phyloP scores from a whole-genome alignment of 352 stramenopile genomes.

The Phytophthora melonis region DNA sequence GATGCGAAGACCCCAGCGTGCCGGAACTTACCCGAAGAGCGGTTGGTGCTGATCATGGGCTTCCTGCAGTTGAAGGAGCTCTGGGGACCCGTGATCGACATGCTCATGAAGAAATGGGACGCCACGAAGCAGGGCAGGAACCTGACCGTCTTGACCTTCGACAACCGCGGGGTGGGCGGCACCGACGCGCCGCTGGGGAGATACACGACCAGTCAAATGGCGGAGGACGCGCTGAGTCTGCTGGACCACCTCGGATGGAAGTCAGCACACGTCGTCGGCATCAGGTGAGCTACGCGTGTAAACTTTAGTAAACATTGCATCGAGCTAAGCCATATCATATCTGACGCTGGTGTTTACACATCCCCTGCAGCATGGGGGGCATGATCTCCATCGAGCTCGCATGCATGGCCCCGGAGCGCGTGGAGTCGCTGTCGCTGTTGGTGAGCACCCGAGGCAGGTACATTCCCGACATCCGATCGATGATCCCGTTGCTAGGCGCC shows the following conservation, averaged over 20 bases:
- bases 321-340: constrained; percentile 16
- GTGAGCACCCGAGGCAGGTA: constrained; percentile 48
- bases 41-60: constrained; percentile 58
- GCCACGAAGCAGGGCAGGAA: constrained; percentile 27
- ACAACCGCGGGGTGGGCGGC: constrained; percentile 58
- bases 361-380: constrained; percentile 47
- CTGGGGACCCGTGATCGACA: constrained; percentile 50
- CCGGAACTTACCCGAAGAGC: constrained; percentile 26
- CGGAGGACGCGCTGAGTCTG: constrained; percentile 46
- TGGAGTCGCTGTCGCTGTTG: constrained; percentile 56
- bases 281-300: constrained; percentile 31
- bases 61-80: constrained; percentile 55
- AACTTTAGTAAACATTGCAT: neutral
- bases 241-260: constrained; percentile 53
- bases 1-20: constrained; percentile 20
- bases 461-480: constrained; percentile 41
- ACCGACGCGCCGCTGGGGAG: constrained; percentile 42
- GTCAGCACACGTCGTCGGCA: constrained; percentile 48
- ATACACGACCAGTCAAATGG: constrained; percentile 59
- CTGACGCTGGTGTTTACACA: neutral
- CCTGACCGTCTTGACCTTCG: constrained; percentile 51
- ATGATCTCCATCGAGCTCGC: constrained; percentile 64
- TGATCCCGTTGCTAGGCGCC: constrained; percentile 36
- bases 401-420: constrained; percentile 38
- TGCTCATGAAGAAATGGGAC: constrained; percentile 50